Percentiles rank a stretch among this genome's conserved stretches.
Evolutionary conservation across 2,329 filamentous ascomycete genomes (phyloP).

Genomic region (Apiospora arundinis): DNA sequence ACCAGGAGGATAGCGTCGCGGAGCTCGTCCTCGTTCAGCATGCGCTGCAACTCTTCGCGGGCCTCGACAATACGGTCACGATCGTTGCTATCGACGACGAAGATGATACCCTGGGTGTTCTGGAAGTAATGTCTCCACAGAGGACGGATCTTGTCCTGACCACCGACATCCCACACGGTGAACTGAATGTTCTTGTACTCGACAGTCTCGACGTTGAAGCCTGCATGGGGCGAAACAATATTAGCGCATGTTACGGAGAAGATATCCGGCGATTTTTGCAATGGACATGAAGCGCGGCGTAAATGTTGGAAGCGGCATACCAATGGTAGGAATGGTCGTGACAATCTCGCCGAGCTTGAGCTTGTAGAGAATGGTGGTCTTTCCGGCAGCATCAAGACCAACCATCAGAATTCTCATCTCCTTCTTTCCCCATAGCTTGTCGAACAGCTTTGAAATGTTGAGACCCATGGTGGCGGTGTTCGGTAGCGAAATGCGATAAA

Average conservation of each 20-base stretch:
- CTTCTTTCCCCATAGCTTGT: slow-evolving; percentile 98
- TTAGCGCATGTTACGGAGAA: slow-evolving; percentile 17
- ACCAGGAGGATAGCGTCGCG: slow-evolving; percentile 28
- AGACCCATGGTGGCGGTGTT: slow-evolving; percentile 88
- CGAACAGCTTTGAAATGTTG: slow-evolving; percentile 94
- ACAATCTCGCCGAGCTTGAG: slow-evolving; percentile 99
- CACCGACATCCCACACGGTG: slow-evolving; percentile 99
- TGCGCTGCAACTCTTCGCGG: slow-evolving; percentile 93
- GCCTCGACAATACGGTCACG: slow-evolving; percentile 97
- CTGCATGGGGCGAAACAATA: slow-evolving; percentile 47
- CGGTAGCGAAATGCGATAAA: slow-evolving; percentile 34
- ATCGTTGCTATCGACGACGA: slow-evolving; percentile 99
- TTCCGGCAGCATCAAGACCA: slow-evolving; percentile 98
- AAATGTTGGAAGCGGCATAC: slow-evolving; percentile 56
- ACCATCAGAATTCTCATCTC: slow-evolving; percentile 99
- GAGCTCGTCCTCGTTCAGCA: slow-evolving; percentile 71
- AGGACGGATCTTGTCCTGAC: slow-evolving; percentile 99
- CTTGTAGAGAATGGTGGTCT: slow-evolving; percentile 99
- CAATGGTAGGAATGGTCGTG: slow-evolving; percentile 98
- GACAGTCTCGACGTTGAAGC: slow-evolving; percentile 99
- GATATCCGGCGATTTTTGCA: neutral
- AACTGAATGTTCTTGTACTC: slow-evolving; percentile 99
- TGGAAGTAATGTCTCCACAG: slow-evolving; percentile 99
- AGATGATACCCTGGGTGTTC: slow-evolving; percentile 99
- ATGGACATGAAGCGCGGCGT: slow-evolving; percentile 10